Conservation (phyloP, 140 eudicot species). For the Flaveria floridana region DNA sequence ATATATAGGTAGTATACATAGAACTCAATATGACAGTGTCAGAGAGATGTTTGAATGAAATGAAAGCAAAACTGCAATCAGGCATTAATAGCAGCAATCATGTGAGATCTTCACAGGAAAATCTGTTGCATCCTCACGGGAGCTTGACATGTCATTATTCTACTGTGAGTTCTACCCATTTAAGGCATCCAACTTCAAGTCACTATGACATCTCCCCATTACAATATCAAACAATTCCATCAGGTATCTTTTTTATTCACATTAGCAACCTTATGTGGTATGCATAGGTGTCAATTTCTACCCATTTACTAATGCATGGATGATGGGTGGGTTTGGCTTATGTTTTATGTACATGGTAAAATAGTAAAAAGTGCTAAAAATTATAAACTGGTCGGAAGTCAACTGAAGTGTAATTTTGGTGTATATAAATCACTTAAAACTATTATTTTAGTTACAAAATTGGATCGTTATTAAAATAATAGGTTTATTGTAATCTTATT, state of each 20-base stretch:
- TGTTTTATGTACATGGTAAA: background rate
- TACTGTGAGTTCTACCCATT: slow-evolving; percentile 26
- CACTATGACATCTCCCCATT: slow-evolving; percentile 25
- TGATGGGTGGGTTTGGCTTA: background rate
- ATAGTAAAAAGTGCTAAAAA: background rate
- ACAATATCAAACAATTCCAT: slow-evolving; percentile 31
- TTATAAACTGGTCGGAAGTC: background rate
- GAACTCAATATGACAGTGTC: slow-evolving; percentile 56
- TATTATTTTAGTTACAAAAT: background rate
- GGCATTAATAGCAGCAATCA: slow-evolving; percentile 20
- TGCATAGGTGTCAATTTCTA: slow-evolving; percentile 1
- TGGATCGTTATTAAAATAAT: background rate
- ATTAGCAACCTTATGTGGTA: background rate
- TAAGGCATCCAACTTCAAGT: slow-evolving; percentile 20
- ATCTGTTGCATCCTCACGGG: slow-evolving; percentile 25
- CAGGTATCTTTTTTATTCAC: slow-evolving; percentile 39
- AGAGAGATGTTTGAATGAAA: slow-evolving; percentile 46
- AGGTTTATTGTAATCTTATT: background rate
- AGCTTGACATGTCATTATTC: slow-evolving; percentile 24
- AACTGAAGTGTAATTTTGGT: background rate
- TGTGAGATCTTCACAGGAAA: slow-evolving; percentile 27
- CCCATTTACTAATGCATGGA: background rate
- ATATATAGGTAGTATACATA: slow-evolving; percentile 46
- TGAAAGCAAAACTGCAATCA: slow-evolving; percentile 42
- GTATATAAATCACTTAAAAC: background rate